Evolutionary conservation across 805 yeast species (phyloP).

Genomic region (Monosporozyma servazzii): DNA sequence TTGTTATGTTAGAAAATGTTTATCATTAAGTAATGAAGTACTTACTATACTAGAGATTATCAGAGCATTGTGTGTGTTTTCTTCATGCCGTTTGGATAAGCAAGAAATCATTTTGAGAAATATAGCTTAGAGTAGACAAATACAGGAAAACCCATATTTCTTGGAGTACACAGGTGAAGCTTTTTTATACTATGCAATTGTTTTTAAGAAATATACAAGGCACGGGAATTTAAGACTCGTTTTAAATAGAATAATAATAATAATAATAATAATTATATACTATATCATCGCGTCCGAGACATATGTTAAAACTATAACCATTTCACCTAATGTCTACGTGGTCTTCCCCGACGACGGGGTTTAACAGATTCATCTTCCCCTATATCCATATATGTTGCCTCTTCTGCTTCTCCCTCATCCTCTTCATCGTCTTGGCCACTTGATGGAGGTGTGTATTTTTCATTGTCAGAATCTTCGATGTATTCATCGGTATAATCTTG

Average conservation of each 20-base stretch:
- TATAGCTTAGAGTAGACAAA: too few species aligned
- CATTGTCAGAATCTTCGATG: constrained; percentile 11
- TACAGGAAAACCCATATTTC: too few species aligned
- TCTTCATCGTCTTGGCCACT: constrained; percentile 10
- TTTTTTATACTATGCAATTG: background rate
- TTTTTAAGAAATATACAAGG: background rate
- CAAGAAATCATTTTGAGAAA: background rate
- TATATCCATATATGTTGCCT: constrained; percentile 7
- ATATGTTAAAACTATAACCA: background rate
- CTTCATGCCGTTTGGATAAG: background rate
- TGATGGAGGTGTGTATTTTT: background rate
- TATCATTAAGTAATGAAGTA: background rate
- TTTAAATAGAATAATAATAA: background rate
- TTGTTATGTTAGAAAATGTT: background rate
- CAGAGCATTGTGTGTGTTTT: background rate
- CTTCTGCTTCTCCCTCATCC: constrained; percentile 11
- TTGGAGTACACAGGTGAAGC: background rate
- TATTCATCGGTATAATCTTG: constrained; percentile 13
- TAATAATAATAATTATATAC: background rate
- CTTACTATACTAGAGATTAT: background rate
- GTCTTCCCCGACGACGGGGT: background rate
- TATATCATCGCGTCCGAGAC: background rate
- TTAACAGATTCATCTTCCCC: constrained; percentile 7
- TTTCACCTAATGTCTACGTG: background rate
- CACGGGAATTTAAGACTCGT: background rate